Percentiles rank a stretch among this genome's conserved stretches.
Conservation (phyloP, 2,329 filamentous ascomycete species). For the Trichoderma simmonsii region DNA sequence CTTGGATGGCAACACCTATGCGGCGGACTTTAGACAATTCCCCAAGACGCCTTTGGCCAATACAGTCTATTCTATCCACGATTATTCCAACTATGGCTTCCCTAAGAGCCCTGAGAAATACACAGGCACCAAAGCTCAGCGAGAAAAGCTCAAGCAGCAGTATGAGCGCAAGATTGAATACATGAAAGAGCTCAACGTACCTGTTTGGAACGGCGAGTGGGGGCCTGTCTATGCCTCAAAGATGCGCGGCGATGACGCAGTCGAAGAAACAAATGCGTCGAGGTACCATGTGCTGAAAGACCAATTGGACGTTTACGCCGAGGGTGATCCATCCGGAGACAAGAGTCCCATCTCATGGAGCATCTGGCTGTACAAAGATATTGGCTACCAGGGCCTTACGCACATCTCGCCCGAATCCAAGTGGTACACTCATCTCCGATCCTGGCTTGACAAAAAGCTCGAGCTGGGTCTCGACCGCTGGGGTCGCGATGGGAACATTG, state of each 20-base stretch:
- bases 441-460: neutral
- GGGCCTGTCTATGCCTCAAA: neutral
- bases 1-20: neutral
- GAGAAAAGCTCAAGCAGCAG: neutral
- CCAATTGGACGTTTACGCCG: neutral
- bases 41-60: neutral
- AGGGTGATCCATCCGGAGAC: neutral
- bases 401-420: neutral
- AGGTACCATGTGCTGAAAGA: neutral
- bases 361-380: neutral
- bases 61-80: neutral
- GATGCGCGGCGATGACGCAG: neutral
- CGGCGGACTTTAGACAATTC: neutral
- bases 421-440: neutral
- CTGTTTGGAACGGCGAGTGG: neutral
- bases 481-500: neutral
- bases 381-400: neutral
- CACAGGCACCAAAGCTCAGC: neutral
- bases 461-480: neutral
- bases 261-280: neutral
- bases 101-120: neutral
- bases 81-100: neutral
- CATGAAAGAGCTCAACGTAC: neutral
- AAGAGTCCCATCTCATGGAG: neutral
- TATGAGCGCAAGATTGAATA: neutral